Percentiles rank a stretch among this genome's conserved stretches.
phyloP scores from a whole-genome alignment of 1,284 basidiomycete species.

The Chondrostereum purpureum region DNA sequence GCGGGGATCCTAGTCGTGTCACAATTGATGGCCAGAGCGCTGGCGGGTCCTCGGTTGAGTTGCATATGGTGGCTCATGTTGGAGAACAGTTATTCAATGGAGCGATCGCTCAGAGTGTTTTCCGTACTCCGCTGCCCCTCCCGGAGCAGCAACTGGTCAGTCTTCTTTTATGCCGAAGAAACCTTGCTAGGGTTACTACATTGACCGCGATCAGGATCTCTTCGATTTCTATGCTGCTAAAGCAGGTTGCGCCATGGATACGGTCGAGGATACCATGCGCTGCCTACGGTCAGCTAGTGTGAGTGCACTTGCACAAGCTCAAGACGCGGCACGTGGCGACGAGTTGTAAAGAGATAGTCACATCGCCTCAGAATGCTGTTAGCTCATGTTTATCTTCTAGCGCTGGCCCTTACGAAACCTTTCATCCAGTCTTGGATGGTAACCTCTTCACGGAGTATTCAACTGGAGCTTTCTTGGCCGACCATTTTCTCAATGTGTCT shows the following conservation, averaged over 20 bases:
- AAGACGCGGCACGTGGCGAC: conserved; percentile 50
- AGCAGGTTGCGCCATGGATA: conserved; percentile 40
- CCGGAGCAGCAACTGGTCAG: conserved; percentile 44
- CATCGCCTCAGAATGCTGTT: no score
- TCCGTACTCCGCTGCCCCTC: conserved; percentile 38
- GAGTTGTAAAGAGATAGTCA: no score
- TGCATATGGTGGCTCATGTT: conserved; percentile 45
- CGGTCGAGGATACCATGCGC: conserved; percentile 28
- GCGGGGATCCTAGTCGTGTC: conserved; percentile 44
- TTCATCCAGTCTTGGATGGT: conserved; percentile 42
- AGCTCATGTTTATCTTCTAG: conserved; percentile 14
- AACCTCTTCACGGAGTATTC: conserved; percentile 42
- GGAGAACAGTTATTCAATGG: conserved; percentile 36
- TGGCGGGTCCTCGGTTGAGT: conserved; percentile 46
- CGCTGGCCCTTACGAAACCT: conserved; percentile 31
- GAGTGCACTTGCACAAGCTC: conserved; percentile 45
- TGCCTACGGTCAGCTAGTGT: conserved; percentile 44
- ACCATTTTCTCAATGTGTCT: conserved; percentile 42
- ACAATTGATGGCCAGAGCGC: conserved; percentile 64
- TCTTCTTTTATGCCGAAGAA: background rate
- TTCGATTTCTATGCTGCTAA: conserved; percentile 42
- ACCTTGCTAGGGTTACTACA: conserved; percentile 4
- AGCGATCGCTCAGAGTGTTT: conserved; percentile 58
- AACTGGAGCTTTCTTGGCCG: conserved; percentile 34
- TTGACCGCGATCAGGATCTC: conserved; percentile 29